Conservation (phyloP, 352 stramenopile genomes). For the Phytophthora pisi region DNA sequence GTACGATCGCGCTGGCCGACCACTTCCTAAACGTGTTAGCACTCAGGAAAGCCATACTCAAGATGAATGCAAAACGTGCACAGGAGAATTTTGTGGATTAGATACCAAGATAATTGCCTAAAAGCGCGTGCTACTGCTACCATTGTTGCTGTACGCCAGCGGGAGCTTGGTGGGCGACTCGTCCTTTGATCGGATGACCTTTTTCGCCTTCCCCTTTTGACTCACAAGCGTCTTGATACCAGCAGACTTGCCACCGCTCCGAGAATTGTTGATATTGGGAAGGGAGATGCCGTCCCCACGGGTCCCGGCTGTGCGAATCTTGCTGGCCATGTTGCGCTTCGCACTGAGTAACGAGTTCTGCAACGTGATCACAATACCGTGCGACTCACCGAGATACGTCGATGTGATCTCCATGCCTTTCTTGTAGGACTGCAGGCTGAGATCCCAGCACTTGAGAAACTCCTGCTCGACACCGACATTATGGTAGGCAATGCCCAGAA, state of each 20-base stretch:
- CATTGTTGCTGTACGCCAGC: slow-evolving; percentile 29
- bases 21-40: not conserved
- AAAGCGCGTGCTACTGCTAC: slow-evolving; percentile 22
- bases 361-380: slow-evolving; percentile 93
- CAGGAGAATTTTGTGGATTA: slow-evolving; percentile 14
- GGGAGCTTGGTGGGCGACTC: slow-evolving; percentile 34
- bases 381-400: slow-evolving; percentile 84
- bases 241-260: slow-evolving; percentile 35
- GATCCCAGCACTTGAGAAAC: slow-evolving; percentile 93
- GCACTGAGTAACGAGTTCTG: slow-evolving; percentile 90
- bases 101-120: slow-evolving; percentile 18
- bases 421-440: slow-evolving; percentile 91
- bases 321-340: slow-evolving; percentile 59
- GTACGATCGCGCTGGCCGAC: slow-evolving; percentile 41
- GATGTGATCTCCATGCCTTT: slow-evolving; percentile 92
- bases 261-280: slow-evolving; percentile 35
- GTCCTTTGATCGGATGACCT: slow-evolving; percentile 29
- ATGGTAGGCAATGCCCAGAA: slow-evolving; percentile 95
- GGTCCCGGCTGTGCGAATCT: slow-evolving; percentile 46
- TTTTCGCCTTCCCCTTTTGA: slow-evolving; percentile 44
- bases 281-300: slow-evolving; percentile 67
- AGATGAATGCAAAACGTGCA: slow-evolving; percentile 4
- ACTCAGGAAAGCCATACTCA: not conserved
- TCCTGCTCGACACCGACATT: slow-evolving; percentile 96
- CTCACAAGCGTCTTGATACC: slow-evolving; percentile 44